Evolutionary conservation across 208 protist species (phyloP).

Genomic region (Leishmania arabica): DNA sequence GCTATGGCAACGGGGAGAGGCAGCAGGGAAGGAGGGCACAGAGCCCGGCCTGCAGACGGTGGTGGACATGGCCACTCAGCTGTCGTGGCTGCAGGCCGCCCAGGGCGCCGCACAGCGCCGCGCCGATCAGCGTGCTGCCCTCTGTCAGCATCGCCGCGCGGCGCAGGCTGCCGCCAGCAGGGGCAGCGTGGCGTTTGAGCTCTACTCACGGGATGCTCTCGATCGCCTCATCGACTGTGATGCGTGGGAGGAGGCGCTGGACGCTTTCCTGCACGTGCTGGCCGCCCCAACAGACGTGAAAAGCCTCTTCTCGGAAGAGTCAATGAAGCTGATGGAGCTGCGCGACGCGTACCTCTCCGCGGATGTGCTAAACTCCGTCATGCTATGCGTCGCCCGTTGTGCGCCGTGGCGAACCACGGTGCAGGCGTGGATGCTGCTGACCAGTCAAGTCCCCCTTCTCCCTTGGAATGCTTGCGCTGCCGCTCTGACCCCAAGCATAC

Average conservation of each 20-base stretch:
- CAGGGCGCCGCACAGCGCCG: neutral
- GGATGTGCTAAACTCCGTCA: constrained; percentile 18
- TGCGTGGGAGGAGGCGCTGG: constrained; percentile 34
- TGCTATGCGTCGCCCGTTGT: constrained; percentile 19
- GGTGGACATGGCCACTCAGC: constrained; percentile 6
- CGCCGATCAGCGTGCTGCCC: constrained; percentile 9
- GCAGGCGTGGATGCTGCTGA: constrained; percentile 32
- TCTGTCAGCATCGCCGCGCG: constrained; percentile 1
- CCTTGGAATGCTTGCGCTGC: constrained; percentile 4
- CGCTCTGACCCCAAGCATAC: constrained; percentile 5
- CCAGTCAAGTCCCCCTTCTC: constrained; percentile 17
- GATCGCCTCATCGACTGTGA: constrained; percentile 22
- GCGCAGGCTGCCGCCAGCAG: neutral
- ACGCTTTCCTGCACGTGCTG: constrained; percentile 11
- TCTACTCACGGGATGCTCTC: constrained; percentile 11
- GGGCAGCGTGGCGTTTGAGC: neutral
- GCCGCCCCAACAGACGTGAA: neutral
- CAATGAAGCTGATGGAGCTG: constrained; percentile 15
- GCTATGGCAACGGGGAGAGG: neutral
- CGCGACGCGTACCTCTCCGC: constrained; percentile 22
- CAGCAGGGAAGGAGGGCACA: neutral
- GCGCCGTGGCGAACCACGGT: constrained; percentile 37
- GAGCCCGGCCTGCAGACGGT: neutral
- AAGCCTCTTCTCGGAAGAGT: constrained; percentile 6
- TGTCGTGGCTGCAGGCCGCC: constrained; percentile 17